Evolutionary conservation across 306 rosid genomes (phyloP), one percentile per base, ranked within the genome.

Genomic region (Notholithocarpus densiflorus): DNA sequence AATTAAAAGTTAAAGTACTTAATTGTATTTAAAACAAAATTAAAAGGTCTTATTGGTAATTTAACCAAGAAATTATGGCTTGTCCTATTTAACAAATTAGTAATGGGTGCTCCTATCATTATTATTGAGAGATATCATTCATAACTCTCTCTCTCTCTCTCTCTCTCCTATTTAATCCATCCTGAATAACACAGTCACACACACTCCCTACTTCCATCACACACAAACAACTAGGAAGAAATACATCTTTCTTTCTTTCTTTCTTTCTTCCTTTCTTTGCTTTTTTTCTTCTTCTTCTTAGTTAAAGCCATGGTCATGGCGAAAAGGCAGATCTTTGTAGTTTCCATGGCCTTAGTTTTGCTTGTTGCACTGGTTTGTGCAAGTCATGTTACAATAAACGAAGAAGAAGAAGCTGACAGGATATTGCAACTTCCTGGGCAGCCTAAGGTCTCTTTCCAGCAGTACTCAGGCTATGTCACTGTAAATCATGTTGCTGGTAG

Each of bases 401-500:
- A 61, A 71, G 91, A 62, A 23, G 96, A 86, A 68, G 90, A 66
- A 32, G 86, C 71, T 11, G 97, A 95, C 75, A 87, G 97, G 89
- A 92, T 95, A 71, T 73, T 73, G 19, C 68, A 68, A 34, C 98
- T 95, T 7, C 98, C 98, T 2, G 98, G 98, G 5, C 98, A 95
- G 9, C 98, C 98, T 3, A 84, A 82, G 68, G 98, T 95, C 29
- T 76, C 83, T 1, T 95, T 95, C 81, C 87, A 83, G 19, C 98
- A 95, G 53, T 95, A 89, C 83, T 92, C 98, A 19, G 98, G 98
- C 57, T 95, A 95, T 74, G 97, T 95, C 27, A 90, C 97, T 43
- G 98, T 95, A 19, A 86, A 91, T 66, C 77, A 68, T 2, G 89
- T 56, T n/a, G 90, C 90, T 51, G 98, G 98, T 11, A 83, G 98